Base-by-base conservation (phyloP, 345 rosid genomes). In the Balakata baccata region DNA sequence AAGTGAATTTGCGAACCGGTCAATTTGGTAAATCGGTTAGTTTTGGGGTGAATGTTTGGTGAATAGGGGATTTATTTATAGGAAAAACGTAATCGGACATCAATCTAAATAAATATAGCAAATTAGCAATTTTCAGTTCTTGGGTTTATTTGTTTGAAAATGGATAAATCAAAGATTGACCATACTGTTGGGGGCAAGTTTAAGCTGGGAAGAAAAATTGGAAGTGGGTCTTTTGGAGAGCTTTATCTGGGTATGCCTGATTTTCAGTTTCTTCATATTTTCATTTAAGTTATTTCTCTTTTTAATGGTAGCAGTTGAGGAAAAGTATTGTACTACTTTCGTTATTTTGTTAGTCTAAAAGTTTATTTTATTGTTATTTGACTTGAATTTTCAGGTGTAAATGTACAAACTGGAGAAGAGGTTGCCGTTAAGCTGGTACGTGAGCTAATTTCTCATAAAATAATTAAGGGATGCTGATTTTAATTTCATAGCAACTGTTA, bases 181-280 rank as follows among this genome's bases (percentile, higher is more conserved):
- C 89, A 79, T 56, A 75, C 80, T 52, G 84, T 90, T 69, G 98
- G 96, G 68, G 94, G 89, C n/a, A 94, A 90, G 80, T 94, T 84
- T 80, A 94, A 85, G 93, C 90, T 94, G 16, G 98, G 98, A 52
- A 83, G 96, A 65, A 94, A 94, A 92, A 93, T 94, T 79, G 98
- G 97, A 64, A 92, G 97, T 80, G 98, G 98, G 80, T 92, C 96
- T 5, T 92, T 94, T 66, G 98, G 98, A 53, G 97, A 94, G 75
- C 88, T 94, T 12, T 92, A 85, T 84, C 77, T 92, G 74, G 97
- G 98, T 94, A 85, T 76, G 49, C n/a, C 71, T 59, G n/a, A 56
- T 34, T 64, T 62, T 37, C 29, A 16, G 16, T 39, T 47, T 11
- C 2, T 57, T 23, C 0, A 3, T 23, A 6, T 56, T 60, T 5